These are phyloP conservation scores for Cryptosporidium meleagridis DNA, from an alignment of 169 alveolate genomes.

Conservation along the genomic window DNA sequence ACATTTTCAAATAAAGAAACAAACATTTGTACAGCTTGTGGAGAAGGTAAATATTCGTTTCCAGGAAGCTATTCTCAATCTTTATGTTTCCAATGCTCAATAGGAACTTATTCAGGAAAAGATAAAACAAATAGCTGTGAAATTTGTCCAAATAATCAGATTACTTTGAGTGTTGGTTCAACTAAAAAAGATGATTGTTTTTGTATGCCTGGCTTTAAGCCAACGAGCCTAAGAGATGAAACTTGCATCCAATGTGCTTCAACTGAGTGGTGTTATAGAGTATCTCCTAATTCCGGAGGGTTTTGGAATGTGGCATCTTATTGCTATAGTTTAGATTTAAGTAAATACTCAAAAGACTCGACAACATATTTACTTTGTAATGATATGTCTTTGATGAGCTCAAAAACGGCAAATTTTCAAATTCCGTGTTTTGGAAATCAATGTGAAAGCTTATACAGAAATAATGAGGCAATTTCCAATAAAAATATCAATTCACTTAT, in stretches of 20 bases:
- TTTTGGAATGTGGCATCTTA: slow-evolving; percentile 74
- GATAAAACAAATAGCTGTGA: slow-evolving; percentile 1
- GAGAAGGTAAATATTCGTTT: slow-evolving; percentile 50
- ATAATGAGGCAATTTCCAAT: slow-evolving; percentile 12
- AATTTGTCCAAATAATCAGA: slow-evolving; percentile 28
- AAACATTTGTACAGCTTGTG: slow-evolving; percentile 30
- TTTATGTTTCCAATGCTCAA: slow-evolving; percentile 22
- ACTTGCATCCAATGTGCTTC: slow-evolving; percentile 27
- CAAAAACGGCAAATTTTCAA: slow-evolving; percentile 11
- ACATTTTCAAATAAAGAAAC: slow-evolving; percentile 31
- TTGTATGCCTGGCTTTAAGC: slow-evolving; percentile 60
- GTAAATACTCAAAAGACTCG: neutral
- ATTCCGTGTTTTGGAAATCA: slow-evolving; percentile 61
- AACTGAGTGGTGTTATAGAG: slow-evolving; percentile 49
- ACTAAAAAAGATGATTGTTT: slow-evolving; percentile 24
- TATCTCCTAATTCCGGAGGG: slow-evolving; percentile 29
- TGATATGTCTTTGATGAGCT: slow-evolving; percentile 1
- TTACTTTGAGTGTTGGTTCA: slow-evolving; percentile 10
- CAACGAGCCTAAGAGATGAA: slow-evolving; percentile 24
- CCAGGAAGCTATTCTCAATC: slow-evolving; percentile 58
- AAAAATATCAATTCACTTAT: neutral
- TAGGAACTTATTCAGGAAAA: slow-evolving; percentile 49
- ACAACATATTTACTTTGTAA: slow-evolving; percentile 33
- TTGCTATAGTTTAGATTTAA: slow-evolving; percentile 35
- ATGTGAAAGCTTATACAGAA: slow-evolving; percentile 33